These are phyloP conservation scores for Lipomyces orientalis DNA, from an alignment of 805 yeast genomes.

Conservation along the genomic window DNA sequence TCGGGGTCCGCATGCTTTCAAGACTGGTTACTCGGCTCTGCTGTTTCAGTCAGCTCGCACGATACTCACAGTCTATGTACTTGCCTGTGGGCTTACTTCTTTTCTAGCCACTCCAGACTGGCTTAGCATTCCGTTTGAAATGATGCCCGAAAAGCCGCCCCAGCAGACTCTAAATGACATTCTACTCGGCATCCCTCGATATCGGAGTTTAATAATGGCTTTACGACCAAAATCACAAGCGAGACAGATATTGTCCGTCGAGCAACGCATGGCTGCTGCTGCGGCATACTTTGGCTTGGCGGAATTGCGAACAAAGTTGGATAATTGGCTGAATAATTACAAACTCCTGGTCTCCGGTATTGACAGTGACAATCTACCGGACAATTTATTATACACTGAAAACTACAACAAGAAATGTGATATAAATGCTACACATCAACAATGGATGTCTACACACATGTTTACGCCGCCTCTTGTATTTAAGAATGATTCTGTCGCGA, in stretches of 20 bases:
- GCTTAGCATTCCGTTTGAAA: conserved; percentile 10
- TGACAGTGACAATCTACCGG: neutral
- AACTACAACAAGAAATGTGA: neutral
- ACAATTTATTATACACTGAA: neutral
- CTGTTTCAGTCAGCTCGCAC: conserved; percentile 7
- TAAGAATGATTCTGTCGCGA: neutral
- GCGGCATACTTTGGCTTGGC: neutral
- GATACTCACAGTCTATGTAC: neutral
- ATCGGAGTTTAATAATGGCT: neutral
- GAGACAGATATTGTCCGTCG: neutral
- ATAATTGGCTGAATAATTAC: neutral
- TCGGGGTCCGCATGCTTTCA: conserved; percentile 9
- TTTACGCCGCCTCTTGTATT: conserved; percentile 1
- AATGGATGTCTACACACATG: neutral
- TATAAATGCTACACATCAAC: neutral
- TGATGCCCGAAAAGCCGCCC: neutral
- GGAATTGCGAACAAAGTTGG: neutral
- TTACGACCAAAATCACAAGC: neutral
- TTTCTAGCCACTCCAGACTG: conserved; percentile 13
- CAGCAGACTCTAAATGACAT: conserved; percentile 6
- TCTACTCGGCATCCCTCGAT: neutral
- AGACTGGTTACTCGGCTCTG: neutral
- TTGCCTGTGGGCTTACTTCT: neutral
- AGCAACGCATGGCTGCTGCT: neutral
- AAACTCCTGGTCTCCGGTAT: neutral